A percentile compares a stretch with the other conserved stretches of the same genome.
Conservation (phyloP, 2,329 filamentous ascomycete genomes). For the Diaporthe nobilis region DNA sequence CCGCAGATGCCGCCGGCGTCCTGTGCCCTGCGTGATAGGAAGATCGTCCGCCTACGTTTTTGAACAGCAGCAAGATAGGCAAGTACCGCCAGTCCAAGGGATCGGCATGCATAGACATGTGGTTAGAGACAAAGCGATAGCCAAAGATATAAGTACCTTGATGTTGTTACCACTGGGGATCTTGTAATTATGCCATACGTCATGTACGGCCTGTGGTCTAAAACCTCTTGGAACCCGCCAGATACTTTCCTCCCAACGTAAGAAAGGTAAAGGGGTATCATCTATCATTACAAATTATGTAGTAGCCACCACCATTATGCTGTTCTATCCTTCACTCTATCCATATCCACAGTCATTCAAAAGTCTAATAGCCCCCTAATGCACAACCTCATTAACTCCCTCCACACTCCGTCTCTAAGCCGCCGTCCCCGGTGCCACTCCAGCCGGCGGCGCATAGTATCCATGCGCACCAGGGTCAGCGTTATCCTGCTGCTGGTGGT, state of each 20-base stretch:
- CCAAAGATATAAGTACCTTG: too few relatives aligned
- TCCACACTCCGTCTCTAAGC: neutral
- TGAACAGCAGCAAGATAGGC: neutral
- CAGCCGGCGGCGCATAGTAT: conserved; percentile 27
- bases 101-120: neutral
- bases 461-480: conserved; percentile 21
- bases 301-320: neutral
- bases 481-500: neutral
- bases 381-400: neutral
- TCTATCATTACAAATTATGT: conserved; percentile 29
- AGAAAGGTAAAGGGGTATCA: conserved; percentile 23
- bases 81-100: neutral
- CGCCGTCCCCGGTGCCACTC: neutral
- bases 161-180: too few relatives aligned
- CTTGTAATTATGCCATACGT: neutral
- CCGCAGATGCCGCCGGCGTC: too few relatives aligned
- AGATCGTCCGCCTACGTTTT: neutral
- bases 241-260: neutral
- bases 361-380: neutral
- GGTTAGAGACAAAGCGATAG: neutral
- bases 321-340: neutral
- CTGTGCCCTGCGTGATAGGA: neutral
- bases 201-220: neutral
- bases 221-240: neutral
- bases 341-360: neutral